Evolutionary conservation across 192 early-diverging fungal genomes (phyloP).

Genomic region (Chytriomyces confervae): DNA sequence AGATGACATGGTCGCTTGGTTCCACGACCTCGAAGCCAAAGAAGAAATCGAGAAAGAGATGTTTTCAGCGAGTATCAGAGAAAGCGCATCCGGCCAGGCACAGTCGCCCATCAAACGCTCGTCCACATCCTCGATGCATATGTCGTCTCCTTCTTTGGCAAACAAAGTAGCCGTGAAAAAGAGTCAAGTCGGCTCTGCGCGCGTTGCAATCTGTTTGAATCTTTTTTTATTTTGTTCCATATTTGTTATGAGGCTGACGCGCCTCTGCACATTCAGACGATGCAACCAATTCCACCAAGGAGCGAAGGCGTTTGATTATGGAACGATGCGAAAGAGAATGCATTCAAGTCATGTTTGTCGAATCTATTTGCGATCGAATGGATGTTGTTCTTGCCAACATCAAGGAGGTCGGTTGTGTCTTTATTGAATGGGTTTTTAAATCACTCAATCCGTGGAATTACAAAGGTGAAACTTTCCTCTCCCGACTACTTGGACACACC

Average conservation of each 20-base stretch:
- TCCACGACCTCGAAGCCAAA: slow-evolving; percentile 64
- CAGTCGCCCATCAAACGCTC: neutral
- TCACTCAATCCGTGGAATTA: slow-evolving; percentile 1
- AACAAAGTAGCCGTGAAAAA: slow-evolving; percentile 39
- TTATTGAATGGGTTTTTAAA: slow-evolving; percentile 13
- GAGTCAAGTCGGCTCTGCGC: slow-evolving; percentile 21
- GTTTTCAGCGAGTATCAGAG: slow-evolving; percentile 15
- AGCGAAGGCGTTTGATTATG: slow-evolving; percentile 75
- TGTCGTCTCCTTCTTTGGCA: slow-evolving; percentile 7
- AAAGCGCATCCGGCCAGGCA: neutral
- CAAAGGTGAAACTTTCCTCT: slow-evolving; percentile 82
- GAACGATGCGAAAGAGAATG: slow-evolving; percentile 73
- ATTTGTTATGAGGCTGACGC: neutral
- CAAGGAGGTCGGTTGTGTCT: slow-evolving; percentile 64
- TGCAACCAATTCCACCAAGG: slow-evolving; percentile 94
- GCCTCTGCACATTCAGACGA: slow-evolving; percentile 60
- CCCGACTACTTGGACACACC: slow-evolving; percentile 85
- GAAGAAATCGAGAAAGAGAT: slow-evolving; percentile 29
- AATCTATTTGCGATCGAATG: slow-evolving; percentile 91
- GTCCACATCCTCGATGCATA: neutral
- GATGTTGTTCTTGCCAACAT: slow-evolving; percentile 90
- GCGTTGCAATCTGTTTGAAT: slow-evolving; percentile 34
- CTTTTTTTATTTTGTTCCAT: slow-evolving; percentile 13
- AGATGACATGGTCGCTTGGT: slow-evolving; percentile 92
- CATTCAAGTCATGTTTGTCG: slow-evolving; percentile 95